phyloP scores from a whole-genome alignment of 2,329 filamentous ascomycete genomes.

The Metarhizium humberi region DNA sequence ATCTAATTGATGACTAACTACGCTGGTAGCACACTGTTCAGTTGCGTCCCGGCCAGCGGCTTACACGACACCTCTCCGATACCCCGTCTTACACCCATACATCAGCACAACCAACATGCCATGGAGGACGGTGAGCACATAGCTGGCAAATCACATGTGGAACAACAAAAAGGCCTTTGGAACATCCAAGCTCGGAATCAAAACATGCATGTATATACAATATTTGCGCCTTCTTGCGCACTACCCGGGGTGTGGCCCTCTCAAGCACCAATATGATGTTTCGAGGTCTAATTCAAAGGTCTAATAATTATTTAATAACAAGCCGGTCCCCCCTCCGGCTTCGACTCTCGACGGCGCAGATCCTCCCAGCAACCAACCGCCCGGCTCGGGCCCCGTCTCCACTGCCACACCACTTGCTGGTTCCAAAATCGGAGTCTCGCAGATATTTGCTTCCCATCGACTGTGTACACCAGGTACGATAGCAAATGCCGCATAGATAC shows the following conservation, averaged over 20 bases:
- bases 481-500: too few relatives aligned
- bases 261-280: neutral
- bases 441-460: too few relatives aligned
- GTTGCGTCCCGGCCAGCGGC: neutral
- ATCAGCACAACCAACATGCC: too few relatives aligned
- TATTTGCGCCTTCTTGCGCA: neutral
- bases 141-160: too few relatives aligned
- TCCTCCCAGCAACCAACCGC: neutral
- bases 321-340: neutral
- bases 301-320: constrained; percentile 1
- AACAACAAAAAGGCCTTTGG: neutral
- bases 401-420: neutral
- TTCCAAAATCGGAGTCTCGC: too few relatives aligned
- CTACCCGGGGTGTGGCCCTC: neutral
- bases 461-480: too few relatives aligned
- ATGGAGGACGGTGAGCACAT: too few relatives aligned
- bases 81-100: too few relatives aligned
- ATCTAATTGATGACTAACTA: too few relatives aligned
- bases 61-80: neutral
- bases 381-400: neutral
- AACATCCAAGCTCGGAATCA: neutral
- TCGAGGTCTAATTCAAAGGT: constrained; percentile 5
- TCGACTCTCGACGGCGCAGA: neutral
- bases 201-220: neutral
- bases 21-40: too few relatives aligned